Percentiles rank a stretch among this genome's conserved stretches.
Evolutionary conservation across 208 protist species (phyloP).

Genomic region (Wallacemonas sp.): DNA sequence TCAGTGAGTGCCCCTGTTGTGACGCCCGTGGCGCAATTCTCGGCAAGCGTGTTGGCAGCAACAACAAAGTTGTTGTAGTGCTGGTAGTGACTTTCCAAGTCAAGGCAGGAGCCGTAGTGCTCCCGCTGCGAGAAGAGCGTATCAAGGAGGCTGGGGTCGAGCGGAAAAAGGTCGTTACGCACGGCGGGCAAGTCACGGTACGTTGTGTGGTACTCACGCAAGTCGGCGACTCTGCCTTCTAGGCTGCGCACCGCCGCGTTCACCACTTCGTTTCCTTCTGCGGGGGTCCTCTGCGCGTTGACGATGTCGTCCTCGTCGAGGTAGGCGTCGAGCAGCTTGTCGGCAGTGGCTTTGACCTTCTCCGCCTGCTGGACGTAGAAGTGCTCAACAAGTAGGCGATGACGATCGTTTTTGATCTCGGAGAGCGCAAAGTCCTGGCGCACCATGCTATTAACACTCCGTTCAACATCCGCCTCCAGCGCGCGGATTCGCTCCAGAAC

Average conservation of each 20-base stretch:
- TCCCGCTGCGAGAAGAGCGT: constrained; percentile 58
- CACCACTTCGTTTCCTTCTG: constrained; percentile 45
- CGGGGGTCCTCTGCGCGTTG: constrained; percentile 42
- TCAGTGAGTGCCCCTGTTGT: neutral
- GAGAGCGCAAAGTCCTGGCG: constrained; percentile 72
- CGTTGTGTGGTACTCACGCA: constrained; percentile 79
- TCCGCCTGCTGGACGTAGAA: constrained; percentile 65
- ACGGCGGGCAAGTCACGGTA: constrained; percentile 70
- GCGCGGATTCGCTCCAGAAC: constrained; percentile 78
- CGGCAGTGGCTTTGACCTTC: constrained; percentile 39
- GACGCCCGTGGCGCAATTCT: neutral
- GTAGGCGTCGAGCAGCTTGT: constrained; percentile 84
- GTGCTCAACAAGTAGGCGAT: constrained; percentile 75
- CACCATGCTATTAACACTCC: constrained; percentile 73
- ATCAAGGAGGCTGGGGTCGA: constrained; percentile 47
- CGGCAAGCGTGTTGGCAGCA: constrained; percentile 45
- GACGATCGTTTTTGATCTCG: constrained; percentile 57
- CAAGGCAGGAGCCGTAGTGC: constrained; percentile 67
- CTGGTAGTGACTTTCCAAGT: constrained; percentile 75
- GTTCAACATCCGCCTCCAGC: constrained; percentile 83
- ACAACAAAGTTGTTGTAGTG: constrained; percentile 75
- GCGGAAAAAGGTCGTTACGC: constrained; percentile 39
- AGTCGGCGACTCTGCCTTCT: constrained; percentile 71
- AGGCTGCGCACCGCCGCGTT: constrained; percentile 62
- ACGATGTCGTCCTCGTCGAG: constrained; percentile 87